These are phyloP conservation scores for Erythrophleum ivorense DNA, from an alignment of 331 rosid genomes.

Conservation along the genomic window DNA sequence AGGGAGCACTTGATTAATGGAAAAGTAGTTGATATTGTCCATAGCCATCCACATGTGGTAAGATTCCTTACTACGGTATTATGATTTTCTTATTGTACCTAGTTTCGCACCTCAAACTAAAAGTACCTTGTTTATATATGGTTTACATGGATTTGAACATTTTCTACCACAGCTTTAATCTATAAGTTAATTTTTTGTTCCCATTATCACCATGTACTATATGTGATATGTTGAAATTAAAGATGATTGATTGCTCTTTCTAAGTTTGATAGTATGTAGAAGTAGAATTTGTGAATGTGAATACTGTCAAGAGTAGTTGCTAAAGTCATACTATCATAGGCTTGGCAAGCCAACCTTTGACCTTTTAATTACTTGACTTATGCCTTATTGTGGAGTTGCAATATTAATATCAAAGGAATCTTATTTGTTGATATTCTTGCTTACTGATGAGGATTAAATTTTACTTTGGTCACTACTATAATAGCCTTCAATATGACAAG, in stretches of 20 bases:
- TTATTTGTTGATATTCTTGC: too few species aligned
- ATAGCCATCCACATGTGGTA: slow-evolving; percentile 69
- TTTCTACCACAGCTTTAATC: not conserved
- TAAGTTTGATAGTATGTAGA: not conserved
- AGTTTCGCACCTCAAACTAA: not conserved
- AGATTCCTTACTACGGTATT: slow-evolving; percentile 38
- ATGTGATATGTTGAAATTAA: not conserved
- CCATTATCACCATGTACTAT: not conserved
- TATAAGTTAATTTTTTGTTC: not conserved
- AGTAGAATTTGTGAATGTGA: slow-evolving; percentile 9
- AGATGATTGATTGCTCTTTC: not conserved
- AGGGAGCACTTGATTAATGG: slow-evolving; percentile 94
- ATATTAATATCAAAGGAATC: too few species aligned
- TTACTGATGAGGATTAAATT: not conserved
- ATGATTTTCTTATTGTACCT: not conserved
- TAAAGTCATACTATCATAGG: not conserved
- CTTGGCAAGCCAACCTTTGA: not conserved
- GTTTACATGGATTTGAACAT: not conserved
- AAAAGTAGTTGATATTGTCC: slow-evolving; percentile 84
- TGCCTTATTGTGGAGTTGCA: slow-evolving; percentile 15
- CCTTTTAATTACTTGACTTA: slow-evolving; percentile 3
- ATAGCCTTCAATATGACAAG: slow-evolving; percentile 2
- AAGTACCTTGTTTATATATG: not conserved
- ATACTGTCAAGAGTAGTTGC: slow-evolving; percentile 4
- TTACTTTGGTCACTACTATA: not conserved